A percentile compares a stretch with the other conserved stretches of the same genome.
phyloP scores from a whole-genome alignment of 768 basidiomycete genomes.

The Asterophora parasitica region DNA sequence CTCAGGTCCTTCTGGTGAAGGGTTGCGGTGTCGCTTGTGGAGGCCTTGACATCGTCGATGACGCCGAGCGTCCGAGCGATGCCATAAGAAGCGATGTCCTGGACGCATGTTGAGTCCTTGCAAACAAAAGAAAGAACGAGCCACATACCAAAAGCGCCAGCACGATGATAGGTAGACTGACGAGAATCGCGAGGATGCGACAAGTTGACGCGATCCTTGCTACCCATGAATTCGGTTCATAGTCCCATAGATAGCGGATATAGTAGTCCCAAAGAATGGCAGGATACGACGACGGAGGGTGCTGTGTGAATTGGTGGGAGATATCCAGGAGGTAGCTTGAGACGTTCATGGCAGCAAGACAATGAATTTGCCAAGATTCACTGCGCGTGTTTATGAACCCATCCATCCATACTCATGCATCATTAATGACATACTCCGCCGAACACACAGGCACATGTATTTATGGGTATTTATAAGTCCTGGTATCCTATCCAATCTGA shows the following conservation, averaged over 20 bases:
- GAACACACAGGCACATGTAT: conserved; percentile 1
- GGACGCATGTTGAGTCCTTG: conserved; percentile 5
- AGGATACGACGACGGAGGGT: conserved; percentile 34
- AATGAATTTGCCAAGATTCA: neutral
- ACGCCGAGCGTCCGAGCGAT: conserved; percentile 80
- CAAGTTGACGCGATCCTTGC: conserved; percentile 56
- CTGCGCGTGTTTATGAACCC: neutral
- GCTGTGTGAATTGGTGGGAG: conserved; percentile 23
- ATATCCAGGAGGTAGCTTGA: conserved; percentile 26
- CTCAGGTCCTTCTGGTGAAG: conserved; percentile 23
- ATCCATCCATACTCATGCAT: too few species aligned
- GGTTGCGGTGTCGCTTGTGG: conserved; percentile 56
- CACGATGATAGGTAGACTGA: conserved; percentile 58
- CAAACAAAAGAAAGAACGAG: conserved; percentile 11
- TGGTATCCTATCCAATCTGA: too few species aligned
- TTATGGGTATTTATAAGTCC: conserved; percentile 2
- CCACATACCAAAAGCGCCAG: conserved; percentile 49
- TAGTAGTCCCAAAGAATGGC: conserved; percentile 55
- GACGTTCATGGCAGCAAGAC: conserved; percentile 26
- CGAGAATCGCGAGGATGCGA: conserved; percentile 60
- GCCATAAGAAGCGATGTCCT: conserved; percentile 80
- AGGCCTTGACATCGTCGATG: conserved; percentile 69
- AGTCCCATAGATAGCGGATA: conserved; percentile 58
- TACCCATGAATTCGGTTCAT: conserved; percentile 63
- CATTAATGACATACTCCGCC: too few species aligned